Evolutionary conservation across 2,329 filamentous ascomycete species (phyloP).

Genomic region (Stachybotrys chartarum): DNA sequence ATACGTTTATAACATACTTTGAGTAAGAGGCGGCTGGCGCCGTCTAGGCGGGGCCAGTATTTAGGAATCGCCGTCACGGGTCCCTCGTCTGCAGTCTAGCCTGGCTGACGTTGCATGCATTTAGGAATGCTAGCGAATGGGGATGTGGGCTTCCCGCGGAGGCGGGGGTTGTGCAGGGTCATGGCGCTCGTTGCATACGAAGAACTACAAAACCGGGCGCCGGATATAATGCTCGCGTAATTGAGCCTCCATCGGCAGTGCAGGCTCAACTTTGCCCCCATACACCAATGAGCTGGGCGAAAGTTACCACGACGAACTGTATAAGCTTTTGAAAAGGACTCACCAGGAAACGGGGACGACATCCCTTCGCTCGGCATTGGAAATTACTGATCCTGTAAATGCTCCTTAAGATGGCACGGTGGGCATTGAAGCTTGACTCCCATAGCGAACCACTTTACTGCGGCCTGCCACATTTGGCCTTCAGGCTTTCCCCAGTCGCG

Average conservation of each 20-base stretch:
- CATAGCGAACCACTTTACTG: constrained; percentile 9
- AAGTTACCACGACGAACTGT: no score
- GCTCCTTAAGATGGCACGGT: constrained; percentile 7
- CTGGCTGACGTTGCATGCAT: not conserved
- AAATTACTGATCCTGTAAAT: not conserved
- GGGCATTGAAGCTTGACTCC: constrained; percentile 13
- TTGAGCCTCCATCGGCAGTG: no score
- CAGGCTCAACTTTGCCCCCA: no score
- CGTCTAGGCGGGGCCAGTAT: constrained; percentile 1
- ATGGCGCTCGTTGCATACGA: not conserved
- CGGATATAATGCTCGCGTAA: not conserved
- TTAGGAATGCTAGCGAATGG: not conserved
- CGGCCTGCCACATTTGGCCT: constrained; percentile 3
- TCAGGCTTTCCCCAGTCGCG: constrained; percentile 5
- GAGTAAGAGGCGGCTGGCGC: no score
- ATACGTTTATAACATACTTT: no score
- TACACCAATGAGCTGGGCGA: no score
- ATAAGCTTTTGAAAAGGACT: no score
- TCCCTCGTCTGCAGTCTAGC: not conserved
- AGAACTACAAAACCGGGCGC: not conserved
- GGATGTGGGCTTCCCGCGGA: not conserved
- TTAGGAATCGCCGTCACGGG: not conserved
- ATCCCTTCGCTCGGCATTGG: not conserved
- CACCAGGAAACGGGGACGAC: no score
- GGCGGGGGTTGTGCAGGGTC: not conserved